These are phyloP conservation scores for Phytophthora melonis DNA, from an alignment of 352 stramenopile genomes.

Conservation along the genomic window DNA sequence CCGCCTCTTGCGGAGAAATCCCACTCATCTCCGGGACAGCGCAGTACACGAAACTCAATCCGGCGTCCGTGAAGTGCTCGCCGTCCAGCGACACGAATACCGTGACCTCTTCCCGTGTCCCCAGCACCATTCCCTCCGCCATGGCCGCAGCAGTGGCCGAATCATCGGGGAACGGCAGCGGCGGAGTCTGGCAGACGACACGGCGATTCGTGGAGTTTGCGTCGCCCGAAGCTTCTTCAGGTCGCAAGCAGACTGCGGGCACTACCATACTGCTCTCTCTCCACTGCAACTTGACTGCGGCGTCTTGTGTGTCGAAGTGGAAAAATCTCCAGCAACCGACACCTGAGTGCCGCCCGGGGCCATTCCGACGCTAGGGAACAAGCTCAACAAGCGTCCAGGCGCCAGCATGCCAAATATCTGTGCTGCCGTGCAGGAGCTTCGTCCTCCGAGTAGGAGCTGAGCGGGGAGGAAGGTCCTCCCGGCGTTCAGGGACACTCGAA, in stretches of 20 bases:
- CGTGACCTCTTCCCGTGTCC: slow-evolving; percentile 50
- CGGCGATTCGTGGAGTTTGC: slow-evolving; percentile 35
- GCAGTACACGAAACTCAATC: slow-evolving; percentile 34
- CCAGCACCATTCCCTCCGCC: slow-evolving; percentile 40
- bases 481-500: slow-evolving; percentile 65
- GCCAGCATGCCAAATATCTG: slow-evolving; percentile 43
- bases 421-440: slow-evolving; percentile 9
- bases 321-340: slow-evolving; percentile 60
- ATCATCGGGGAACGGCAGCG: slow-evolving; percentile 49
- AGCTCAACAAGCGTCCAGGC: slow-evolving; percentile 41
- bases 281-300: slow-evolving; percentile 56
- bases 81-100: slow-evolving; percentile 67
- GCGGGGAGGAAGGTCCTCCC: slow-evolving; percentile 44
- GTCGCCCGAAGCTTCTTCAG: slow-evolving; percentile 8
- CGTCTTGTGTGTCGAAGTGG: slow-evolving; percentile 68
- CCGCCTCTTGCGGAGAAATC: slow-evolving; percentile 28
- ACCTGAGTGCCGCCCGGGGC: slow-evolving; percentile 59
- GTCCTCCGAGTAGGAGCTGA: slow-evolving; percentile 14
- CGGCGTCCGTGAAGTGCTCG: slow-evolving; percentile 48
- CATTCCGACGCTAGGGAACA: slow-evolving; percentile 53
- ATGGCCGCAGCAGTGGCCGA: slow-evolving; percentile 26
- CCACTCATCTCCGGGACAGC: slow-evolving; percentile 22
- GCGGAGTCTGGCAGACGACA: slow-evolving; percentile 54
- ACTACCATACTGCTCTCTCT: slow-evolving; percentile 45
- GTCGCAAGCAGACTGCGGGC: slow-evolving; percentile 39